Conservation (phyloP, 805 yeast species). For the Pichia heedii region DNA sequence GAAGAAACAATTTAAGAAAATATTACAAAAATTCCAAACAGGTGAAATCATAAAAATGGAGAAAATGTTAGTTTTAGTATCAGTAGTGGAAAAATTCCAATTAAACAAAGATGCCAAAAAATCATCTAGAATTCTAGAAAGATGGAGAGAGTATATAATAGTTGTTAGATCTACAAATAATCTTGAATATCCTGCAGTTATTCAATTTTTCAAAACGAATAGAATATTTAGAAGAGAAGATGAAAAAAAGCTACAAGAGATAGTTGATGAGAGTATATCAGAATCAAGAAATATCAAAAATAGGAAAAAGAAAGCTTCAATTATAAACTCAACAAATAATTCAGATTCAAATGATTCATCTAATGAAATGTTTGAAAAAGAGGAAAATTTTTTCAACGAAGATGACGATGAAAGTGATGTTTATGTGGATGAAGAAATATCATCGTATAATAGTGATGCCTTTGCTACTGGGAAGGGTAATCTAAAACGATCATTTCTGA, state of each 20-base stretch:
- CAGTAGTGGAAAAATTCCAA: conserved; percentile 30
- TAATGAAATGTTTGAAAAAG: not conserved
- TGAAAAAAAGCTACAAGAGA: not conserved
- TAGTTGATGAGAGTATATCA: not conserved
- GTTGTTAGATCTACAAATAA: conserved; percentile 59
- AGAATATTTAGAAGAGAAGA: conserved; percentile 24
- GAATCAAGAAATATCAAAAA: not conserved
- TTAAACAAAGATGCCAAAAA: conserved; percentile 20
- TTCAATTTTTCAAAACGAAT: conserved; percentile 54
- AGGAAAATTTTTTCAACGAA: not conserved
- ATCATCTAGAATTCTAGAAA: conserved; percentile 43
- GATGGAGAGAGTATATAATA: conserved; percentile 75
- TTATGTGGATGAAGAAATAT: too few species aligned
- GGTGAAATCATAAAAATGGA: conserved; percentile 65
- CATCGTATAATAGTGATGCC: too few species aligned
- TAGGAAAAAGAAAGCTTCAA: not conserved
- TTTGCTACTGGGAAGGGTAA: too few species aligned
- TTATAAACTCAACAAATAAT: not conserved
- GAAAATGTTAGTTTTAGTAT: conserved; percentile 49
- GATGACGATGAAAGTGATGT: too few species aligned
- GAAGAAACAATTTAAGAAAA: conserved; percentile 16
- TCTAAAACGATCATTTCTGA: not conserved
- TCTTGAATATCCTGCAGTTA: conserved; percentile 39
- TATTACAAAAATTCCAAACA: conserved; percentile 28
- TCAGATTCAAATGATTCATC: not conserved